Evolutionary conservation across 2,329 filamentous ascomycete species (phyloP), one percentile per base, ranked within the genome.

Genomic region (Penicillium sp.): DNA sequence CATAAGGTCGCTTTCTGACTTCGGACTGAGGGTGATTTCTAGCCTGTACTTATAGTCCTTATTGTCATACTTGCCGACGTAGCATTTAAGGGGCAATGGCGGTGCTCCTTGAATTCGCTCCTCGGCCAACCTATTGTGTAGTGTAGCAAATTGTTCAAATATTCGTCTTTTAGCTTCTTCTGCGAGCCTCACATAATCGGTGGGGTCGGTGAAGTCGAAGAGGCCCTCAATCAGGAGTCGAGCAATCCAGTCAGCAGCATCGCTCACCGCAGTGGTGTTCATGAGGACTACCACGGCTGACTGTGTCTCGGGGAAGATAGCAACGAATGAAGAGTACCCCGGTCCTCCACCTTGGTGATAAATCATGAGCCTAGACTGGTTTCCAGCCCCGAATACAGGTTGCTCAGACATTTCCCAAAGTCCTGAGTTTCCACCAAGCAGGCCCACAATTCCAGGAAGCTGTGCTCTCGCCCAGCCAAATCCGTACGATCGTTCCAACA

Each of bases 261-360:
- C 54, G 40, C 40, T 52, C 3, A 37, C 2, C 17, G 48, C 31
- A 33, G 19, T 52, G 17, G 54, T 35, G 33, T 56, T 56, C 19
- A 41, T 40, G 23, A 56, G 54, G 15, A 56, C 54, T 2, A 52
- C 48, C 2, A 56, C 54, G 9, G 54, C 54, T 7, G 54, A 56
- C 40, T 52, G 47, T 7, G 54, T 52, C 25, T 56, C 54, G 6
- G 54, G 54, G 12, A 56, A 56, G 6, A 56, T n/a, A n/a, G 40
- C 48, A n/a, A 52, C 23, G 41, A 56, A 56, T 2, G 54, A 56
- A 17, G 29, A 52, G 17, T 52, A 52, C 4, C 54, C 48, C 9
- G 42, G 38, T 3, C 33, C 42, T 45, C 27, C 48, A 6, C 54
- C 54, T 56, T 56, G 54, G 8, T 56, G 54, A 25, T 56, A 56